Evolutionary conservation across 345 rosid genomes (phyloP), one percentile per base, ranked within the genome.

Genomic region (Salix dunnii): DNA sequence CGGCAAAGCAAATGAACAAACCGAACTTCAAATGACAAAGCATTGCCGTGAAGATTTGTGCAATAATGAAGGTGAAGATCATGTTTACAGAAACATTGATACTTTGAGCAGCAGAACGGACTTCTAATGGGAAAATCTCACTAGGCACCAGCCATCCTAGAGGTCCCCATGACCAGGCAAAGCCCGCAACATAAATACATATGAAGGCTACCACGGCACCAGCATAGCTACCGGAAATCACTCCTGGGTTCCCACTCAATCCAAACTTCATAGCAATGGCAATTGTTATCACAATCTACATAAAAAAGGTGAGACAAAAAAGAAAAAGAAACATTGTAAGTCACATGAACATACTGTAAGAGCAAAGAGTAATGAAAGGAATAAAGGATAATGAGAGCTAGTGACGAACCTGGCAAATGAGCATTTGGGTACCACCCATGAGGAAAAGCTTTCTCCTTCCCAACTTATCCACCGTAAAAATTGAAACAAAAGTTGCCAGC

Each of bases 141-240:
- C 92, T 90, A 0, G 92, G 94, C 23, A 90, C 89, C 27, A 90
- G 20, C 92, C 92, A 88, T 5, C 92, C 90, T 11, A 90, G 76
- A 2, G 94, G 94, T 11, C 94, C 94, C 94, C 94, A 90, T 12
- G 94, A 90, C 89, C 90, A 88, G 0, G 94, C 92, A 71, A 82
- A 88, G 5, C 84, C 94, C 0, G 87, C 83, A 27, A 87, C 86
- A 46, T 83, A 90, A 6, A 79, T 64, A 71, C 94, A 90, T 51
- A 88, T 87, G 28, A 74, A 51, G 1, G 58, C 70, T 61, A 88
- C 91, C 27, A 90, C 68, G 18, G 55, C 17, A 18, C 27, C 23
- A 5, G 89, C 87, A 53, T 82, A 88, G 71, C 75, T 1, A 27
- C 65, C 74, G 8, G 83, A 74, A 33, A 91, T 49, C 1, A 72